Conservation (phyloP, 345 rosid species). For the Lepidium aucheri region DNA sequence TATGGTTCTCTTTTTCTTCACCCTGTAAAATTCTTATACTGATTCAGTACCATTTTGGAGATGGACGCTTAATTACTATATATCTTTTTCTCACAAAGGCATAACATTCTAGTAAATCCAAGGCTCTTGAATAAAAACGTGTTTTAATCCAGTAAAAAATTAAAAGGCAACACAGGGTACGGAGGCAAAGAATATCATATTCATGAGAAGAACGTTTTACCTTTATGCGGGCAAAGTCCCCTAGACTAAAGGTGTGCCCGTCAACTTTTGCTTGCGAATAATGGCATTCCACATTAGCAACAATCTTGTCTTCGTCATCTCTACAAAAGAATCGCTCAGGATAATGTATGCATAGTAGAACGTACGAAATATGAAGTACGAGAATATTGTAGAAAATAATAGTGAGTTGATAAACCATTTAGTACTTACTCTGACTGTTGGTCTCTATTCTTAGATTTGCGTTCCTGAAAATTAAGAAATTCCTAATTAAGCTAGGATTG, state of each 20-base stretch:
- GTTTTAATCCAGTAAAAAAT: neutral
- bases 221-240: constrained; percentile 68
- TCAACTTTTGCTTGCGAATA: constrained; percentile 58
- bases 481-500: neutral
- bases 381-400: neutral
- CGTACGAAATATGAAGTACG: neutral
- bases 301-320: constrained; percentile 65
- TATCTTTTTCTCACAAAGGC: neutral
- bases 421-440: constrained; percentile 33
- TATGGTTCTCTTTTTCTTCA: constrained; percentile 43
- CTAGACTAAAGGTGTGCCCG: constrained; percentile 44
- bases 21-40: constrained; percentile 42
- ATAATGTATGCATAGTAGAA: constrained; percentile 12
- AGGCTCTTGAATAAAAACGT: constrained; percentile 9
- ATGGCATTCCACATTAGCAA: constrained; percentile 81
- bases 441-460: constrained; percentile 30
- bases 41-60: constrained; percentile 2
- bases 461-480: constrained; percentile 41
- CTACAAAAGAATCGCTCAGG: constrained; percentile 19
- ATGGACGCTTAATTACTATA: neutral
- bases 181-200: neutral
- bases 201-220: constrained; percentile 33
- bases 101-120: neutral
- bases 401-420: constrained; percentile 7
- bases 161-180: neutral